These are phyloP conservation scores for Rhizoctonia solani DNA, from an alignment of 1,284 basidiomycete species.

Conservation along the genomic window DNA sequence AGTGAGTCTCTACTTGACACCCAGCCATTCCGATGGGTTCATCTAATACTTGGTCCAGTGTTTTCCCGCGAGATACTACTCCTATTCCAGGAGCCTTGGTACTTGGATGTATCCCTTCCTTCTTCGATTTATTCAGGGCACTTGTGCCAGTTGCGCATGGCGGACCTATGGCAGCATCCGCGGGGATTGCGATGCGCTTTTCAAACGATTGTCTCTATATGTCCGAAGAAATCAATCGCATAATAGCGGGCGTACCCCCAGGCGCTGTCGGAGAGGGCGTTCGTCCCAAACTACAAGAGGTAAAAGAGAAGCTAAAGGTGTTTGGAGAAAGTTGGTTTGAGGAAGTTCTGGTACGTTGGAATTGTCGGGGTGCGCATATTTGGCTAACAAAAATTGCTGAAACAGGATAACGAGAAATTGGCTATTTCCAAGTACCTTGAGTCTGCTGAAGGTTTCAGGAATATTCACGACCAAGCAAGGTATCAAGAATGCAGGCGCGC, in stretches of 20 bases:
- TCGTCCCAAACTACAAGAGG: constrained; percentile 57
- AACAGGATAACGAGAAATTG: constrained; percentile 52
- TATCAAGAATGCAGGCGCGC: constrained; percentile 78
- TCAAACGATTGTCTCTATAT: constrained; percentile 87
- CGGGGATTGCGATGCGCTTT: constrained; percentile 73
- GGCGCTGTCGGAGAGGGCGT: constrained; percentile 43
- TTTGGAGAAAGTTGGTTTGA: constrained; percentile 70
- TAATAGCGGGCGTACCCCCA: constrained; percentile 51
- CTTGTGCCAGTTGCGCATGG: constrained; percentile 75
- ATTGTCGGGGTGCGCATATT: background rate
- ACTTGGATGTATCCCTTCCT: constrained; percentile 63
- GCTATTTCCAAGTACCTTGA: constrained; percentile 55
- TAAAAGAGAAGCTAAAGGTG: constrained; percentile 53
- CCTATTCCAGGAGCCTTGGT: constrained; percentile 43
- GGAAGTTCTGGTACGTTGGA: constrained; percentile 61
- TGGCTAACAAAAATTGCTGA: background rate
- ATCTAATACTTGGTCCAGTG: constrained; percentile 2
- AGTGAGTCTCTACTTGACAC: constrained; percentile 40
- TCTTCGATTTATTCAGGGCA: constrained; percentile 81
- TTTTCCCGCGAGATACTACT: constrained; percentile 33
- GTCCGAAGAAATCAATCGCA: constrained; percentile 46
- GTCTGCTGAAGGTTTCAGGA: constrained; percentile 70
- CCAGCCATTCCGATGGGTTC: background rate
- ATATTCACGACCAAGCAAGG: constrained; percentile 73
- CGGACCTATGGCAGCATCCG: constrained; percentile 55